Base-by-base conservation (phyloP, 2,329 filamentous ascomycete species). In the Huntiella savannae region DNA sequence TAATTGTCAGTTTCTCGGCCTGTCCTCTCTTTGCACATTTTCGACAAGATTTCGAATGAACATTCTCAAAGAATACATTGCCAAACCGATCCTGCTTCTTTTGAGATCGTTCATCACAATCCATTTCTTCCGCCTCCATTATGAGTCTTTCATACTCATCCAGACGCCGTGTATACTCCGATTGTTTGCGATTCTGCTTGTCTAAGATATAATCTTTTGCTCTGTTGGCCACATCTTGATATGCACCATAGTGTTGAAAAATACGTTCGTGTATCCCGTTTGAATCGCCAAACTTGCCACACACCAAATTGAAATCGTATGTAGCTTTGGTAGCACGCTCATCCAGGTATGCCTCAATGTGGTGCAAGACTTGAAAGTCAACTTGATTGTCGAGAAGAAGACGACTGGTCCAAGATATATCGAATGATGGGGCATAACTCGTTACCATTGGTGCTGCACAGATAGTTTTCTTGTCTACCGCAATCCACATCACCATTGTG, bases 291-390 rank as follows among this genome's bases (percentile, higher is more conserved):
- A 40, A 40, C 13, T 40, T 43, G 1, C 34, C 28, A 15, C 33
- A 13, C 10, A 41, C 40, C 15, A 33, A 41, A 1, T 36, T 15
- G 15, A 49, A 43, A 6, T 13, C 5, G 6, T 36, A 17, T 2
- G 12, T 28, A 8, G 19, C 37, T 10, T 17, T 11, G n/a, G 40
- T 10, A 0, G 45, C 22, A 10, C 51, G 49, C 5, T 15, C 5
- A 6, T n/a, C 4, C 32, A 51, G 15, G 35, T 79, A 70, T 0
- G 43, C n/a, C 52, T 79, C 73, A 1, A 72, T 53, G 0, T 37
- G 19, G 5, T 38, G 8, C 0, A 77, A 54, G n/a, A 70, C 60
- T 28, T 60, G 39, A 62, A 75, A 62, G 11, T 76, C 65, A 0
- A 33, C 39, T 17, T 56, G 58, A 1, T 58, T 57, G 0, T 64